A percentile compares a stretch with the other conserved stretches of the same genome.
Conservation (phyloP, 139 green algal genomes). For the Chlorella sorokiniana region DNA sequence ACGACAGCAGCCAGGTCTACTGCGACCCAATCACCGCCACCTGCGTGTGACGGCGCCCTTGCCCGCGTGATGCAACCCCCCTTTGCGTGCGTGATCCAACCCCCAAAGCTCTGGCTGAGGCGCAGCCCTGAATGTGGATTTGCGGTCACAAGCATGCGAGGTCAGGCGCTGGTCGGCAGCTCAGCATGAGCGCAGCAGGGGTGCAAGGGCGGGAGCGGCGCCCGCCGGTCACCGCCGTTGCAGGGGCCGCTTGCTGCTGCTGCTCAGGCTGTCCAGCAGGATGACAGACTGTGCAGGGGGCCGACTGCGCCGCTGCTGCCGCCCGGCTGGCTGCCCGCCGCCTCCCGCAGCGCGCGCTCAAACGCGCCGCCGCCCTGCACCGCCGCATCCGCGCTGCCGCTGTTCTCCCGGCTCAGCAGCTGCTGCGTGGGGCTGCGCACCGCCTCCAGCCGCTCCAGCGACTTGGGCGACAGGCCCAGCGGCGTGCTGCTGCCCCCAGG, state of each 20-base stretch:
- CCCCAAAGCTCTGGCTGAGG: too few relatives aligned
- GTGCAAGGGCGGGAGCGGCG: not conserved
- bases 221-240: not conserved
- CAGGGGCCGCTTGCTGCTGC: not conserved
- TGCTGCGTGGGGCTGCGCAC: slow-evolving; percentile 33
- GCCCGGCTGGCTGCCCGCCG: not conserved
- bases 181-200: not conserved
- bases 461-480: not conserved
- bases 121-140: too few relatives aligned
- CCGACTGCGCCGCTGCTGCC: not conserved
- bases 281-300: not conserved
- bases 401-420: slow-evolving; percentile 25
- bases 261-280: not conserved
- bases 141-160: too few relatives aligned
- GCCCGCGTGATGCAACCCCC: too few relatives aligned
- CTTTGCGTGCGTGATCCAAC: too few relatives aligned
- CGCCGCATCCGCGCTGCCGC: not conserved
- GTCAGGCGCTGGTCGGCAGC: too few relatives aligned
- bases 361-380: not conserved
- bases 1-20: not conserved
- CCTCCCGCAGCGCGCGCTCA: not conserved
- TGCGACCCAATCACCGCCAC: not conserved
- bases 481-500: not conserved
- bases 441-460: not conserved
- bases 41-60: not conserved